Base-by-base conservation (phyloP, 352 stramenopile species). In the Plasmopara halstedii region DNA sequence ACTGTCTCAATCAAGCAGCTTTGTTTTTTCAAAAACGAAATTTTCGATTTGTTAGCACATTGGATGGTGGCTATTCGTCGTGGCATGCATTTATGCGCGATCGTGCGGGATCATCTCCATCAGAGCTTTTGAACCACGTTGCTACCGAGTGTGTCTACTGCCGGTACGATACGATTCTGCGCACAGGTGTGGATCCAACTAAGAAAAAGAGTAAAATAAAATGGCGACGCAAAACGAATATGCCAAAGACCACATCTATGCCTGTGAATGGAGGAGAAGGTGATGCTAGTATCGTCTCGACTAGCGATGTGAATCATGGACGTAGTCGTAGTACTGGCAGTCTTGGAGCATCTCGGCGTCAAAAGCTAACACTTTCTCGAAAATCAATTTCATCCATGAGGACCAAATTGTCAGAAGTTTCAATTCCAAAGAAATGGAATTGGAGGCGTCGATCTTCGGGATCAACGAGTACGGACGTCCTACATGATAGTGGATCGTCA, bases 41-140 rank as follows among this genome's bases (percentile, higher is more conserved):
- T 2, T 91, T 91, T 44, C 76, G 79, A n/a, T 91, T 86, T 46
- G 72, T 91, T 27, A 87, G 79, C 23, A 72, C 57, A 6, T 43
- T 91, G 11, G 79, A 91, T 42, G 79, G 79, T 15, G 79, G 79
- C 2, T 91, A 88, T 46, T 72, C 79, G 9, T 83, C 76, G 5
- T 91, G 79, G 79, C 79, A 91, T 43, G 76, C 79, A n/a, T 88
- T 81, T 47, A 84, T 91, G 72, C 70, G 79, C 18, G 79, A 91
- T 47, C 64, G 70, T 2, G 48, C 70, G 1, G 52, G 51, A 14
- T 78, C 52, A 1, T 87, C 79, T 5, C 72, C 71, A 2, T 45
- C 84, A 29, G 79, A 91, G 35, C 45, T 91, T 31, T 56, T 87
- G 26, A 78, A 82, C 38, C 79, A 91, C 39, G 72, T 85, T 0